Evolutionary conservation across 2,329 filamentous ascomycete species (phyloP).

Genomic region (Corniculantispora saksenae): DNA sequence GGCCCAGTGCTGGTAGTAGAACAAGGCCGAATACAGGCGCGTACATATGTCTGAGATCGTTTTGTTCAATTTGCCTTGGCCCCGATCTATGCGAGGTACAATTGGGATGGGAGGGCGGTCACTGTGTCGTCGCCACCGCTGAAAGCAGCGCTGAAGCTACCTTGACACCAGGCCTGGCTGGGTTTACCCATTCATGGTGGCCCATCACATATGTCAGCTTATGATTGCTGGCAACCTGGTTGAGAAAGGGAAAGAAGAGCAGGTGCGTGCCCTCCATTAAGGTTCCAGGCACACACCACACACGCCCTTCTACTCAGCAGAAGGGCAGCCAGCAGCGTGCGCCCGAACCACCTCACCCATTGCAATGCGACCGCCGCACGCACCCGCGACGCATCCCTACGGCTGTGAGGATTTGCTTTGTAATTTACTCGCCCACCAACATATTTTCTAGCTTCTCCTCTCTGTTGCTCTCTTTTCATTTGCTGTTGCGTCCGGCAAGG

Average conservation of each 20-base stretch:
- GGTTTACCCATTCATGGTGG: no score
- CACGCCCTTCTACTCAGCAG: not conserved
- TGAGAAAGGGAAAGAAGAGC: no score
- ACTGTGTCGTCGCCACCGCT: no score
- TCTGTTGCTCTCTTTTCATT: not conserved
- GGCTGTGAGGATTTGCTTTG: not conserved
- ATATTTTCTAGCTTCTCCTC: not conserved
- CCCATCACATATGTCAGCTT: conserved; percentile 7
- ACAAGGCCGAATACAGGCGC: not conserved
- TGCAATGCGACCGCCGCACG: not conserved
- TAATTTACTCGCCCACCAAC: not conserved
- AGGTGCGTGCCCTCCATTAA: no score
- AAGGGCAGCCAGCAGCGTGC: no score
- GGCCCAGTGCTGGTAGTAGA: not conserved
- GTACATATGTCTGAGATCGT: conserved; percentile 2
- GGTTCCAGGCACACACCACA: not conserved
- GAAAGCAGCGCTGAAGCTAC: no score
- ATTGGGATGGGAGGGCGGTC: no score
- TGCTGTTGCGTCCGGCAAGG: not conserved
- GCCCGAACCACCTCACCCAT: not conserved
- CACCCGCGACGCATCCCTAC: not conserved
- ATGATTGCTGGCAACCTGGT: not conserved
- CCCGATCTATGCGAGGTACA: not conserved
- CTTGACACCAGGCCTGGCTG: no score
- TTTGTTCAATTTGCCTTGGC: not conserved